Percentiles rank a stretch among this genome's conserved stretches.
Evolutionary conservation across 106 monocot species (phyloP).

Genomic region (Phalaenopsis equestris): DNA sequence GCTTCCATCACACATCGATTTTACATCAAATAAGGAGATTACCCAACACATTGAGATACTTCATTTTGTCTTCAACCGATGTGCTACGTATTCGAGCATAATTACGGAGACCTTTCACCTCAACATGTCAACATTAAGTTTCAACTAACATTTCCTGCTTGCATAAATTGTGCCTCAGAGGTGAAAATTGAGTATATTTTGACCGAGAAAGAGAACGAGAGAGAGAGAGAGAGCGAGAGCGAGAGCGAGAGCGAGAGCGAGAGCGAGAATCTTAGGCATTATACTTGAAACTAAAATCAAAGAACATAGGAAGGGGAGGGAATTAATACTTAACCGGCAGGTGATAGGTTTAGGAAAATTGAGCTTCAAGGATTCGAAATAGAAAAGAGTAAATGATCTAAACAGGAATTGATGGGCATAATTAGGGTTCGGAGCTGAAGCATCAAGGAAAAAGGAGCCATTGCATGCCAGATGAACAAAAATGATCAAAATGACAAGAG

Average conservation of each 20-base stretch:
- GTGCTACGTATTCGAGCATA: too few relatives aligned
- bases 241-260: background rate
- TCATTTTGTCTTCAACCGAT: too few relatives aligned
- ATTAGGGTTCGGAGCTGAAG: background rate
- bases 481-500: background rate
- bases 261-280: background rate
- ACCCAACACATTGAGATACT: too few relatives aligned
- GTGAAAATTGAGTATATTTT: too few relatives aligned
- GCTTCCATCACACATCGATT: background rate
- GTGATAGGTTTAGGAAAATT: background rate
- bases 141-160: background rate
- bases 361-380: background rate
- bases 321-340: background rate
- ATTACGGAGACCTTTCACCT: too few relatives aligned
- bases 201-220: too few relatives aligned
- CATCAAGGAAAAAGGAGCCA: background rate
- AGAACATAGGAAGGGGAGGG: background rate
- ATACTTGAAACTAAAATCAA: background rate
- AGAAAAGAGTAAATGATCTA: too few relatives aligned
- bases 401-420: background rate
- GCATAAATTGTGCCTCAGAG: too few relatives aligned
- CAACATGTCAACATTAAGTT: background rate
- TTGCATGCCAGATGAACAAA: background rate
- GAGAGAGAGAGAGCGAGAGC: background rate
- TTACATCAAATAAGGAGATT: background rate